A percentile compares a stretch with the other conserved stretches of the same genome.
phyloP scores from a whole-genome alignment of 1,139 yeast genomes.

The Scheffersomyces quercinus region DNA sequence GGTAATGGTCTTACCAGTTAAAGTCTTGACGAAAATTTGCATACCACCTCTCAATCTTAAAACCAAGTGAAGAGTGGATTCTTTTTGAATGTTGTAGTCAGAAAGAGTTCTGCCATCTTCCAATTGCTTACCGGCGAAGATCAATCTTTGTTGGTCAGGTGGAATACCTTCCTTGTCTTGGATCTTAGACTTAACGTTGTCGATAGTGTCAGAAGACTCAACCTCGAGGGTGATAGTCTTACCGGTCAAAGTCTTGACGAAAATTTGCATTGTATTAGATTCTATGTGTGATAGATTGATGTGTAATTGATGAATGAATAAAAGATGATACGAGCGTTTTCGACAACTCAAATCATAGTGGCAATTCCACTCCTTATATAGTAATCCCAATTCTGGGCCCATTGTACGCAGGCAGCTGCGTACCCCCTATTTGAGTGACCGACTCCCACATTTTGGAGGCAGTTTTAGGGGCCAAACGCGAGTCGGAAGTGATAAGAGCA shows the following conservation, averaged over 20 bases:
- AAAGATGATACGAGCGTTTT: constrained; percentile 1
- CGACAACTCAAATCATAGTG: constrained; percentile 6
- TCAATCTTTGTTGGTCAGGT: constrained; percentile 49
- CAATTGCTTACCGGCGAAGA: constrained; percentile 60
- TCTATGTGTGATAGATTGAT: too few relatives aligned
- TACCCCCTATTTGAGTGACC: constrained; percentile 11
- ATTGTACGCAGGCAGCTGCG: constrained; percentile 3
- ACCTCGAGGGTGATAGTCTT: constrained; percentile 71
- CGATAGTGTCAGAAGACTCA: constrained; percentile 73
- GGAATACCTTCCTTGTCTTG: constrained; percentile 58
- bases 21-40: constrained; percentile 67
- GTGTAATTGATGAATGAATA: too few relatives aligned
- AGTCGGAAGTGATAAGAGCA: background rate
- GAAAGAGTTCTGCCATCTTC: constrained; percentile 70
- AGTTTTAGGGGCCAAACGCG: background rate
- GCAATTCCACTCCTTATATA: constrained; percentile 13
- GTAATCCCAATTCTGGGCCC: background rate
- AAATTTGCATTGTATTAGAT: constrained; percentile 23
- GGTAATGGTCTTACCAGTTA: constrained; percentile 89
- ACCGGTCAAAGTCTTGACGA: constrained; percentile 63
- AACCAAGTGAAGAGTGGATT: constrained; percentile 48
- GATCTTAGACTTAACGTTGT: constrained; percentile 57
- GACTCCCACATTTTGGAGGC: constrained; percentile 1
- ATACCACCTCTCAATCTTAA: constrained; percentile 32
- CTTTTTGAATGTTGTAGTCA: constrained; percentile 65